A percentile compares a stretch with the other conserved stretches of the same genome.
Evolutionary conservation across 495 filamentous ascomycete genomes (phyloP).

Genomic region (Penicillium goetzii): DNA sequence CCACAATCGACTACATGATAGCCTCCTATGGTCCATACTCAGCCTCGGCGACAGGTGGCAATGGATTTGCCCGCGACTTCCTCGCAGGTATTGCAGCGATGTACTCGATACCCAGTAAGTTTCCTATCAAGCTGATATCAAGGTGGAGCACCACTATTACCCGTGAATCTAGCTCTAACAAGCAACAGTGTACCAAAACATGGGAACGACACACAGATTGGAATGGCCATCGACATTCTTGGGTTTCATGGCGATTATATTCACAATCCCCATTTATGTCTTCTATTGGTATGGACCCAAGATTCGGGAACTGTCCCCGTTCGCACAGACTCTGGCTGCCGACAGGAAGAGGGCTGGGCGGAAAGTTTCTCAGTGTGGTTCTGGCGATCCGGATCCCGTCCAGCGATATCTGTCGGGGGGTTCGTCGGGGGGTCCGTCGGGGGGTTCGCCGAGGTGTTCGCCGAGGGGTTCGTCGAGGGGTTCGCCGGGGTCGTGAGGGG

Average conservation of each 20-base stretch:
- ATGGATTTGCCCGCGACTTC: slow-evolving; percentile 58
- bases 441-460: too few relatives aligned
- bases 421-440: slow-evolving; percentile 18
- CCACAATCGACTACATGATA: slow-evolving; percentile 85
- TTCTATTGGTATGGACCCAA: slow-evolving; percentile 53
- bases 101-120: slow-evolving; percentile 49
- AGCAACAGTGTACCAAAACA: slow-evolving; percentile 36
- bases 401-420: slow-evolving; percentile 29
- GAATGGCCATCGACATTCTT: slow-evolving; percentile 50
- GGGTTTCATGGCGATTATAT: slow-evolving; percentile 46
- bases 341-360: slow-evolving; percentile 35
- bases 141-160: background rate
- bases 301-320: slow-evolving; percentile 50
- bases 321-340: slow-evolving; percentile 40
- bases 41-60: slow-evolving; percentile 77
- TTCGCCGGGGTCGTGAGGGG: background rate
- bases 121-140: background rate
- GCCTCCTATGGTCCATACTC: slow-evolving; percentile 76
- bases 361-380: slow-evolving; percentile 35
- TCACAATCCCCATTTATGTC: slow-evolving; percentile 53
- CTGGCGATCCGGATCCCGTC: slow-evolving; percentile 36
- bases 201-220: slow-evolving; percentile 35
- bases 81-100: slow-evolving; percentile 53
- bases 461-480: too few relatives aligned
- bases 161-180: slow-evolving; percentile 2